A percentile compares a stretch with the other conserved stretches of the same genome.
These are phyloP conservation scores for Blastocystis sp. DNA, from an alignment of 352 stramenopile species.

Conservation along the genomic window DNA sequence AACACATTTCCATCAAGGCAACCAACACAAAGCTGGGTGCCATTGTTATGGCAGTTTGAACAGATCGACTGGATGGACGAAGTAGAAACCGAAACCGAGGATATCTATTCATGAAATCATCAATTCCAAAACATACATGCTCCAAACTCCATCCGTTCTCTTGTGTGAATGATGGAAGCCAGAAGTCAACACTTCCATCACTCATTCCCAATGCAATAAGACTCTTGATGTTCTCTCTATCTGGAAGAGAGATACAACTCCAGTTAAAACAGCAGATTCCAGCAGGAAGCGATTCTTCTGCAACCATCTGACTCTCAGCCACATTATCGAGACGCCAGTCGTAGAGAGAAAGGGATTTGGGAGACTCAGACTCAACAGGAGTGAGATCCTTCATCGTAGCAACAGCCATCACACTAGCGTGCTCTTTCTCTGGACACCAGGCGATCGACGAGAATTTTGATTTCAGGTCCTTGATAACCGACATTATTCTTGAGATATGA, in stretches of 20 bases:
- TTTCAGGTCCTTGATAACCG: conserved; percentile 32
- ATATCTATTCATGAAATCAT: background rate
- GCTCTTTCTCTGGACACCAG: conserved; percentile 31
- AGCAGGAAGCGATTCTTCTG: background rate
- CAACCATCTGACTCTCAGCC: background rate
- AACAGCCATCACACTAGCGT: conserved; percentile 29
- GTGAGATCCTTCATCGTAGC: conserved; percentile 16
- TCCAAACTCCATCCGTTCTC: background rate
- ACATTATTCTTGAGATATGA: background rate
- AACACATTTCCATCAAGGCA: conserved; percentile 3
- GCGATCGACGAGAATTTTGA: conserved; percentile 8
- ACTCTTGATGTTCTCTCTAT: background rate
- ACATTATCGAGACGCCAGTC: conserved; percentile 14
- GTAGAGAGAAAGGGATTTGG: background rate
- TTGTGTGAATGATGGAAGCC: background rate
- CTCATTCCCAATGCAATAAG: background rate
- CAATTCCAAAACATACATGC: background rate
- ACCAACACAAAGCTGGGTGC: conserved; percentile 17
- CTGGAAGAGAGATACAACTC: background rate
- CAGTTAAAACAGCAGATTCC: background rate
- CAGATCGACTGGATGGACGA: conserved; percentile 23
- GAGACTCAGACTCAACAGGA: background rate
- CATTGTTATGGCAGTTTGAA: conserved; percentile 12
- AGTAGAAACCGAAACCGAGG: background rate
- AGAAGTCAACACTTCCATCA: conserved; percentile 24